Evolutionary conservation across 257 asterid genomes (phyloP).

Genomic region (Capsicum rhomboideum): DNA sequence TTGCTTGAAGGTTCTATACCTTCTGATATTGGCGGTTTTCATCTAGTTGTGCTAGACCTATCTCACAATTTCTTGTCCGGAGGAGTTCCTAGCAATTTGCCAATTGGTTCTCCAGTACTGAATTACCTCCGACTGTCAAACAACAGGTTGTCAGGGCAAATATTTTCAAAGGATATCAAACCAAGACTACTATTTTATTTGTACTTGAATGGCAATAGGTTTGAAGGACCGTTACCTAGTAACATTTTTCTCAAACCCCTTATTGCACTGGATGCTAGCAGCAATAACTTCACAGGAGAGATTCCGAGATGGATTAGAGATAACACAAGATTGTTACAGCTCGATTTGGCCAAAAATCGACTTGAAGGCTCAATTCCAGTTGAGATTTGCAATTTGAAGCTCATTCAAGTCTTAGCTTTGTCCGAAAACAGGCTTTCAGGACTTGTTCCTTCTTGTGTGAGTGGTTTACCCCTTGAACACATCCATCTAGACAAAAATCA

Average conservation of each 20-base stretch:
- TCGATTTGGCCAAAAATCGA: background rate
- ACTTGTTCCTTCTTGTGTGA: background rate
- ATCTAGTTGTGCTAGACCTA: background rate
- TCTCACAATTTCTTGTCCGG: background rate
- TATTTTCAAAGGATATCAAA: background rate
- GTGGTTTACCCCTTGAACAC: background rate
- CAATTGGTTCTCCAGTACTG: background rate
- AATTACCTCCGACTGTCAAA: background rate
- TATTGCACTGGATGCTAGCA: background rate
- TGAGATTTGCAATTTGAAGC: background rate
- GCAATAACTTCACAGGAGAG: background rate
- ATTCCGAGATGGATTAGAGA: background rate
- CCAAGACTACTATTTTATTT: background rate
- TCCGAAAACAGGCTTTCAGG: background rate
- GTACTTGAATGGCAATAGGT: background rate
- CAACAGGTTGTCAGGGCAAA: background rate
- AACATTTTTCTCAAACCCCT: background rate
- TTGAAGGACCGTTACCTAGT: background rate
- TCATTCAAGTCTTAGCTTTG: background rate
- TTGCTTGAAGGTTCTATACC: background rate
- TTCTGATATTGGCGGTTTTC: background rate
- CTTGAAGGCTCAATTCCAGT: conserved; percentile 1
- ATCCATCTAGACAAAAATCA: background rate
- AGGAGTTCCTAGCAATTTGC: background rate
- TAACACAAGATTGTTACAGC: background rate